A percentile compares a stretch with the other conserved stretches of the same genome.
phyloP scores from a whole-genome alignment of 257 asterid genomes.

The Solanum bulbocastanum region DNA sequence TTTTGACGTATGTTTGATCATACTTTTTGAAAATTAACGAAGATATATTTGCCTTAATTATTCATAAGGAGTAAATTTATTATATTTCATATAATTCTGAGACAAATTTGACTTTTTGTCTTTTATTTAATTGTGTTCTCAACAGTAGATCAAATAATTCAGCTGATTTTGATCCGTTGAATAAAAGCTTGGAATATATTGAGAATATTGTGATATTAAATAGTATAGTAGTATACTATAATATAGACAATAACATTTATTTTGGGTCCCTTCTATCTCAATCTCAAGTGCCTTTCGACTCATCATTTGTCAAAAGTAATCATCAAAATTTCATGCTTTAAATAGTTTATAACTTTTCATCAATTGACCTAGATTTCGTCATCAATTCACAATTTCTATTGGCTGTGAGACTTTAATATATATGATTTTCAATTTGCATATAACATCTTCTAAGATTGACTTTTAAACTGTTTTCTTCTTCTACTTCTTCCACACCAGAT shows the following conservation, averaged over 20 bases:
- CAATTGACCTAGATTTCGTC: conserved; percentile 46
- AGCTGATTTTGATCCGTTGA: background rate
- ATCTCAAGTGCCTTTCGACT: conserved; percentile 45
- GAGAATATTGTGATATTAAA: background rate
- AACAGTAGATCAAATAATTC: background rate
- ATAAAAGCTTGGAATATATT: background rate
- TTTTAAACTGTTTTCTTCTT: conserved; percentile 2
- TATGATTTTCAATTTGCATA: conserved; percentile 10
- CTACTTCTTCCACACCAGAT: background rate
- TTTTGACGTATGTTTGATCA: no score
- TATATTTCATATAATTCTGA: background rate
- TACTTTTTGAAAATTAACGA: background rate
- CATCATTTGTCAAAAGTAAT: conserved; percentile 28
- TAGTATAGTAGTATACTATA: conserved; percentile 3
- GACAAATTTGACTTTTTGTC: background rate
- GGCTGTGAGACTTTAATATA: conserved; percentile 5
- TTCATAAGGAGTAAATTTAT: background rate
- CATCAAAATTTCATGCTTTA: conserved; percentile 13
- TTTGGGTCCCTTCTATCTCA: conserved; percentile 42
- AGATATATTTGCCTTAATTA: background rate
- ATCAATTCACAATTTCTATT: conserved; percentile 19
- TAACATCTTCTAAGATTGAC: conserved; percentile 21
- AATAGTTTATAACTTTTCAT: conserved; percentile 16
- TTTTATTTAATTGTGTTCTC: background rate
- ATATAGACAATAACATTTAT: background rate